Percentiles rank a stretch among this genome's conserved stretches.
Evolutionary conservation across 306 rosid species (phyloP).

Genomic region (Cucurbita ficifolia): DNA sequence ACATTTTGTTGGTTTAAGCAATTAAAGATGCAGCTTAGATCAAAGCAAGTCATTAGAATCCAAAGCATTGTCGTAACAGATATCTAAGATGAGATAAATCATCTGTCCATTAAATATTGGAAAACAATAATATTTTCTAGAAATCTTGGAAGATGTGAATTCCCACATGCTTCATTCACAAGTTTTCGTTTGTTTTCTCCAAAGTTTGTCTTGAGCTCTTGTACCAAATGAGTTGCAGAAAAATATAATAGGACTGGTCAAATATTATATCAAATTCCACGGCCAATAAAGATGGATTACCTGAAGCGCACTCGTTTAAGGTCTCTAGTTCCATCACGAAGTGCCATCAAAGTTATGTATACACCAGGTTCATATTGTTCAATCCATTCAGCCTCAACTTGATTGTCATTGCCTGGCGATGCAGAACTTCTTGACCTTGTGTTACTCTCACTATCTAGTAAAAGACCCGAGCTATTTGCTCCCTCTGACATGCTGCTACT

Average conservation of each 20-base stretch:
- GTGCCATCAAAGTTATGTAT: constrained; percentile 65
- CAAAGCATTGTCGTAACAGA: neutral
- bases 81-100: neutral
- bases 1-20: neutral
- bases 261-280: no score
- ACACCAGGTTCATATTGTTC: constrained; percentile 95
- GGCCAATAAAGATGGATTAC: constrained; percentile 14
- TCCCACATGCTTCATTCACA: neutral
- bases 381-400: constrained; percentile 72
- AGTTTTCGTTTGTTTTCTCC: neutral
- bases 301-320: constrained; percentile 98
- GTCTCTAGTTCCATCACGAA: constrained; percentile 71
- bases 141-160: neutral
- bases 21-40: neutral
- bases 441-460: constrained; percentile 56
- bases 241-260: neutral
- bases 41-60: neutral
- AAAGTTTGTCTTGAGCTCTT: neutral
- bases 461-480: constrained; percentile 40
- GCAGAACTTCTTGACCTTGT: constrained; percentile 32
- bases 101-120: neutral
- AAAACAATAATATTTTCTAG: neutral
- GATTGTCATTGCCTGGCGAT: constrained; percentile 27
- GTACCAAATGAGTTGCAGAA: neutral
- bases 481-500: constrained; percentile 32